phyloP scores from a whole-genome alignment of 148 eudicot species.

The Agrostemma githago region DNA sequence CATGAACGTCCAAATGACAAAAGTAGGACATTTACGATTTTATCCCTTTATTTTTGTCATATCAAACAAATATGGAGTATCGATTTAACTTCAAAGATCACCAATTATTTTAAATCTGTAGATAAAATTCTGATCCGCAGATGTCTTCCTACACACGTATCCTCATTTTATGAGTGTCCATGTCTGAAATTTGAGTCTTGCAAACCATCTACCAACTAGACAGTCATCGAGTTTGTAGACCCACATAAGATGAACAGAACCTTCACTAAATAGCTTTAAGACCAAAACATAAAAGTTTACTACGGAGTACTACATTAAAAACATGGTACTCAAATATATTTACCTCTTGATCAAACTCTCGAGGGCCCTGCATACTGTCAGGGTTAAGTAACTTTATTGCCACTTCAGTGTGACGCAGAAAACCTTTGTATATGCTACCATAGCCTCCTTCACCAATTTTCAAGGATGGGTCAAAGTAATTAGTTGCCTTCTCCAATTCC shows the following conservation, averaged over 20 bases:
- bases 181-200: not conserved
- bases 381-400: constrained; percentile 69
- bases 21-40: not conserved
- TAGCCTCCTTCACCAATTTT: constrained; percentile 88
- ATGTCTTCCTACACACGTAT: not conserved
- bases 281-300: not conserved
- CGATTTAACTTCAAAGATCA: not conserved
- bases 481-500: constrained; percentile 73
- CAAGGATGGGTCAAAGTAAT: constrained; percentile 43
- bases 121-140: not conserved
- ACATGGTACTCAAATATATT: not conserved
- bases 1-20: not conserved
- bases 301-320: not conserved
- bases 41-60: not conserved
- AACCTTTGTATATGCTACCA: constrained; percentile 60
- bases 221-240: not conserved
- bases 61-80: not conserved
- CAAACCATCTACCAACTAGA: not conserved
- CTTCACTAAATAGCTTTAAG: not conserved
- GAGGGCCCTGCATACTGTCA: constrained; percentile 56
- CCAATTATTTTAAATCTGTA: too few species aligned
- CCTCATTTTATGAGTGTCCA: not conserved
- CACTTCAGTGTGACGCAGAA: constrained; percentile 64
- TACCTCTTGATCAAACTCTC: constrained; percentile 88
- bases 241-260: not conserved